Base-by-base conservation (phyloP, 2,329 filamentous ascomycete species). In the Ophiosphaerella narmari region DNA sequence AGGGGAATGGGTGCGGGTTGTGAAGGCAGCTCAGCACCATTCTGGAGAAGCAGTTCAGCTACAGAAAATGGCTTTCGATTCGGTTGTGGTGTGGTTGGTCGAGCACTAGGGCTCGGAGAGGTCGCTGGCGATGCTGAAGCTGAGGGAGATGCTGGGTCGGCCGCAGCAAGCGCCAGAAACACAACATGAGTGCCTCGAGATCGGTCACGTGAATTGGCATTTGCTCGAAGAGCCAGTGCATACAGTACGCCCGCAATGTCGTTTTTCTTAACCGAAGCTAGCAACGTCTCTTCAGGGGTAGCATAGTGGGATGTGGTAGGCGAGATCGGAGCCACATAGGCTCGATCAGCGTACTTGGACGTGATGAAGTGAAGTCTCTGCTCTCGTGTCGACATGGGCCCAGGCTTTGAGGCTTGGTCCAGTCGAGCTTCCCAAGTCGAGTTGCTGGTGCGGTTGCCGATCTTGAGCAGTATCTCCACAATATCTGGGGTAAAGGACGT, bases 401-500 rank as follows among this genome's bases (percentile, higher is more conserved):
- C 78, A 4, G 91, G 91, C 69, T 96, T 97, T 39, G 83, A 66
- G 5, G 82, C 77, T 21, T 82, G 82, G 51, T 97, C 91, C 21
- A 97, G 80, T 54, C 79, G 89, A 12, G 91, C 87, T 77, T 99
- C 94, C 91, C 92, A 99, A 16, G 99, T 82, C 87, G 93, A 93
- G 74, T 99, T 99, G 63, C 92, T 94, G 43, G 97, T 86, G 43
- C 92, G 86, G 71, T 99, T 99, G 55, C 95, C 95, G 55, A 99
- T 86, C 50, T 93, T 86, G 50, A 97, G 80, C 36, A 99, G 82
- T 40, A 99, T 82, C 70, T 99, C 95, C 71, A 99, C 89, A 70
- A 97, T 96, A 78, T 99, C 95, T 63, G 90, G 88, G 3, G 94
- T 97, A 72, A 99, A 99, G 0, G 92, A 97, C 46, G 90, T 92